Percentiles rank a stretch among this genome's conserved stretches.
Evolutionary conservation across 805 yeast species (phyloP).

Genomic region (Zygotorulaspora danielsina): DNA sequence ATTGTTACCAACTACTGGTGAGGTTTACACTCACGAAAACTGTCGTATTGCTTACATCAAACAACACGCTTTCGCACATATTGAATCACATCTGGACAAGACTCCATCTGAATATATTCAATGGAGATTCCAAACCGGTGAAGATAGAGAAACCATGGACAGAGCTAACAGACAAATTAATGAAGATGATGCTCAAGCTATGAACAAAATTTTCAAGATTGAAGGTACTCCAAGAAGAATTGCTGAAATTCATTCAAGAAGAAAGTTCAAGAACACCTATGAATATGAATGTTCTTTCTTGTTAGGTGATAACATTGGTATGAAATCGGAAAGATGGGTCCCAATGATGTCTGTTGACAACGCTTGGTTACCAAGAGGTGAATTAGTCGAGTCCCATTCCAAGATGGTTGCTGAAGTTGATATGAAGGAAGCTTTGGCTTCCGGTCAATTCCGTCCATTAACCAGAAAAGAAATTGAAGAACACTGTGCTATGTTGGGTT

Average conservation of each 20-base stretch:
- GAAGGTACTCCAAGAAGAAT: conserved; percentile 99
- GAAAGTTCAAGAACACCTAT: conserved; percentile 99
- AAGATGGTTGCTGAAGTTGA: conserved; percentile 99
- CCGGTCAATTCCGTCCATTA: conserved; percentile 99
- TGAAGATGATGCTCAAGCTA: conserved; percentile 94
- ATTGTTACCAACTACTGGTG: conserved; percentile 96
- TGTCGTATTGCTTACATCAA: conserved; percentile 99
- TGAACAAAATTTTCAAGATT: conserved; percentile 99
- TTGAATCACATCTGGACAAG: conserved; percentile 97
- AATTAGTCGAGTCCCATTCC: conserved; percentile 92
- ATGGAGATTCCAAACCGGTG: conserved; percentile 99
- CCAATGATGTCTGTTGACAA: conserved; percentile 99
- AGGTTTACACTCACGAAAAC: conserved; percentile 99
- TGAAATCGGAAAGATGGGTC: conserved; percentile 99
- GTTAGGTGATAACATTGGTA: conserved; percentile 97
- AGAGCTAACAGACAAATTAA: conserved; percentile 98
- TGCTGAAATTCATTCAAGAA: conserved; percentile 88
- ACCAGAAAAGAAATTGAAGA: conserved; percentile 99
- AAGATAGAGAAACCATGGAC: conserved; percentile 99
- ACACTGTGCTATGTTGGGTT: conserved; percentile 98
- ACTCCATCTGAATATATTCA: conserved; percentile 99
- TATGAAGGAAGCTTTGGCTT: conserved; percentile 99
- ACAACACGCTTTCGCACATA: conserved; percentile 99
- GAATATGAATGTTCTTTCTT: conserved; percentile 98
- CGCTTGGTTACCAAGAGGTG: conserved; percentile 99